Evolutionary conservation across 1,284 basidiomycete genomes (phyloP).

Genomic region (Cystobasidium sp.): DNA sequence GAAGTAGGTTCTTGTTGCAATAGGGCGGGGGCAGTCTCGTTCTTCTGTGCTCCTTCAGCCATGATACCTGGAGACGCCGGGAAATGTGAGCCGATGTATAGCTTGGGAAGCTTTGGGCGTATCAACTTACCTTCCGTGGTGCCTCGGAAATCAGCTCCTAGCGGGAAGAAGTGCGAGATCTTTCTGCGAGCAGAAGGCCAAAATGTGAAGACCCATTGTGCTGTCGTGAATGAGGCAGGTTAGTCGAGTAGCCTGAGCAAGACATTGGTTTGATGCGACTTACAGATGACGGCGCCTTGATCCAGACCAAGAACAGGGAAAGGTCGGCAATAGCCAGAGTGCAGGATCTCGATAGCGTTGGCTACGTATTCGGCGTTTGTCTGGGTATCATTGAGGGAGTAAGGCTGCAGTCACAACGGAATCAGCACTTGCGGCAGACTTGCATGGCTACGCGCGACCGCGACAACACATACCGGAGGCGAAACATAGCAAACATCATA

Average conservation of each 20-base stretch:
- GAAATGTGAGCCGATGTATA: neutral
- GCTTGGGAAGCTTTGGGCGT: neutral
- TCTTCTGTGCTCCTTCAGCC: constrained; percentile 9
- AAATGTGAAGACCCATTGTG: constrained; percentile 44
- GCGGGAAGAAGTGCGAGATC: constrained; percentile 37
- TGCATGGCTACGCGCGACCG: no score
- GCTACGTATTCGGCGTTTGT: constrained; percentile 43
- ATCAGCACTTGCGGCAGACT: no score
- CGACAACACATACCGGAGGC: constrained; percentile 18
- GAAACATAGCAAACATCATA: constrained; percentile 42
- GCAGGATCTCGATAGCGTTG: constrained; percentile 34
- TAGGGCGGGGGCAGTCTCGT: constrained; percentile 22
- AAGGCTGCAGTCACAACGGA: constrained; percentile 16
- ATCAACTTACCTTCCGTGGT: constrained; percentile 26
- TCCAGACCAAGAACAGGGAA: constrained; percentile 34
- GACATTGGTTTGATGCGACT: neutral
- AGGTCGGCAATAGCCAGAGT: constrained; percentile 33
- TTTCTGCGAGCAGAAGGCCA: constrained; percentile 42
- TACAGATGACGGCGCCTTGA: constrained; percentile 35
- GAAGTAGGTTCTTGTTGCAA: constrained; percentile 34
- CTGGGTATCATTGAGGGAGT: constrained; percentile 38
- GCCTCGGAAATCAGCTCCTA: constrained; percentile 37
- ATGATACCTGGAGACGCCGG: constrained; percentile 10
- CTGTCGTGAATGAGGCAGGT: neutral
- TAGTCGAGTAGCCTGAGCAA: neutral